Conservation (phyloP, 2,329 filamentous ascomycete species). For the Apiospora arundinis region DNA sequence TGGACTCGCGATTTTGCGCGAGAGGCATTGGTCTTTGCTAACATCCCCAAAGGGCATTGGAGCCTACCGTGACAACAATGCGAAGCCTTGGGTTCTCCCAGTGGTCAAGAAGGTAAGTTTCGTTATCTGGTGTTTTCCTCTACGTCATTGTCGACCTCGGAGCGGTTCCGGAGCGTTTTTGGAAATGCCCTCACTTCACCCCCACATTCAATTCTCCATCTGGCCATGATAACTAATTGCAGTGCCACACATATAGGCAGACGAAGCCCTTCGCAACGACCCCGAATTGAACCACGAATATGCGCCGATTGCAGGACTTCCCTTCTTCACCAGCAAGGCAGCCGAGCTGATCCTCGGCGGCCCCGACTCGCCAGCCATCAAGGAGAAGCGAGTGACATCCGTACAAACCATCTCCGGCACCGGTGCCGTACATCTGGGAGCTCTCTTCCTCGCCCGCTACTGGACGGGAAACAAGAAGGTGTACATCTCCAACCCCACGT, state of each 20-base stretch:
- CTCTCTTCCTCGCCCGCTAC: constrained; percentile 92
- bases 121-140: constrained; percentile 23
- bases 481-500: constrained; percentile 94
- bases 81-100: constrained; percentile 96
- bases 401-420: constrained; percentile 97
- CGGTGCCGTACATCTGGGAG: constrained; percentile 91
- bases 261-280: constrained; percentile 86
- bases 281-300: constrained; percentile 97
- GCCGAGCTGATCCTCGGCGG: constrained; percentile 86
- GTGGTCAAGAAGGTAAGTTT: constrained; percentile 89
- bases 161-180: not conserved
- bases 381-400: constrained; percentile 80
- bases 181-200: not conserved
- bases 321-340: constrained; percentile 85
- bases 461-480: constrained; percentile 77
- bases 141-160: constrained; percentile 11
- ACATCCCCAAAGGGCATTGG: constrained; percentile 69
- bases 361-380: constrained; percentile 77
- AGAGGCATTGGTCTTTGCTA: constrained; percentile 25
- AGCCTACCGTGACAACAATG: constrained; percentile 92
- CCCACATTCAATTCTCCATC: not conserved
- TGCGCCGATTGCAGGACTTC: constrained; percentile 89
- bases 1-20: constrained; percentile 22
- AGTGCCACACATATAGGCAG: constrained; percentile 67
- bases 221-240: constrained; percentile 19